Conservation (phyloP, 768 basidiomycete genomes). For the Podaxis mareebaensis region DNA sequence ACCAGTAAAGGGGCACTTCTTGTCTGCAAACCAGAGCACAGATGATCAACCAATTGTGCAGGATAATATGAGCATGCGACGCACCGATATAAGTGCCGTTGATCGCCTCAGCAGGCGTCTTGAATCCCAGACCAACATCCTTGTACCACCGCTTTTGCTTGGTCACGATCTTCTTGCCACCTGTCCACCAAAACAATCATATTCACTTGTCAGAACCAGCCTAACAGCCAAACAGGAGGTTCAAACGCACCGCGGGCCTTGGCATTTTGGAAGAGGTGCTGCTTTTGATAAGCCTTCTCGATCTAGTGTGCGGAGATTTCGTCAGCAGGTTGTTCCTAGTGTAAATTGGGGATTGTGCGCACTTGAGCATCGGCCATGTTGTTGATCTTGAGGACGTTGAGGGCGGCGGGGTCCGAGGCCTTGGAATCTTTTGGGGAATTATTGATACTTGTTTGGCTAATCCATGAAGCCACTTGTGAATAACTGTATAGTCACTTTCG, state of each 20-base stretch:
- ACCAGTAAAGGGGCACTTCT: constrained; percentile 99
- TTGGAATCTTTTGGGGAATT: constrained; percentile 34
- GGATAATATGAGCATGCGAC: constrained; percentile 27
- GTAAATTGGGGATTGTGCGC: constrained; percentile 20
- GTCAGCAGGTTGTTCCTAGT: constrained; percentile 8
- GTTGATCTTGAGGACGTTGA: constrained; percentile 44
- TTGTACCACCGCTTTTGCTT: constrained; percentile 99
- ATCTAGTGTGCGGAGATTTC: constrained; percentile 49
- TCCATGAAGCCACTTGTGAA: constrained; percentile 35
- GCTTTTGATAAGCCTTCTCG: constrained; percentile 98
- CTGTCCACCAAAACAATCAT: constrained; percentile 38
- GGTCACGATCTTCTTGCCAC: constrained; percentile 87
- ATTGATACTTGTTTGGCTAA: constrained; percentile 43
- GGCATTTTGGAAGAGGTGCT: constrained; percentile 96
- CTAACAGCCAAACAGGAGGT: constrained; percentile 14
- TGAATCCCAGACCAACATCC: constrained; percentile 95
- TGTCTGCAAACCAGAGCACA: constrained; percentile 58
- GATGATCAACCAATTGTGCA: constrained; percentile 2
- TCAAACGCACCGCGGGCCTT: constrained; percentile 82
- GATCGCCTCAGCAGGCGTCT: constrained; percentile 95
- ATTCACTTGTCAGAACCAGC: constrained; percentile 17
- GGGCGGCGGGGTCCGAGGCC: constrained; percentile 28
- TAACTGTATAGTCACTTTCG: constrained; percentile 45
- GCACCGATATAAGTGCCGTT: constrained; percentile 94
- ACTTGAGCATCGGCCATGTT: constrained; percentile 66